Percentiles rank a stretch among this genome's conserved stretches.
phyloP scores from a whole-genome alignment of 169 alveolate genomes.

The Plasmodium chabaudi region DNA sequence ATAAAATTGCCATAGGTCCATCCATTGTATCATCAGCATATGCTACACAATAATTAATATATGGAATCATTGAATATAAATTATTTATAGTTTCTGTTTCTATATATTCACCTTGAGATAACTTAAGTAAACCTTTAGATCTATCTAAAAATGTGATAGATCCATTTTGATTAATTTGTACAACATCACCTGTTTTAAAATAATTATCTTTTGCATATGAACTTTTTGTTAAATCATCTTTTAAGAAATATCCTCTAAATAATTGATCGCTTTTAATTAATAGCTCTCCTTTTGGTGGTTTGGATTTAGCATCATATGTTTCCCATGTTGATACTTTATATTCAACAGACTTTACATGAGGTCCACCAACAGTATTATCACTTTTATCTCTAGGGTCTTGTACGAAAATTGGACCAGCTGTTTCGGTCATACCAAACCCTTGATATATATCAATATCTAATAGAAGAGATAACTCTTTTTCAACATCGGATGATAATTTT shows the following conservation, averaged over 20 bases:
- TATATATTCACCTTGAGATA: slow-evolving; percentile 97
- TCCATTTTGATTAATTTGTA: slow-evolving; percentile 89
- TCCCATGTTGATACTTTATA: slow-evolving; percentile 56
- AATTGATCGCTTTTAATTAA: slow-evolving; percentile 90
- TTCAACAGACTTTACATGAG: background rate
- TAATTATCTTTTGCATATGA: slow-evolving; percentile 91
- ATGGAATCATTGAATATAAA: slow-evolving; percentile 27
- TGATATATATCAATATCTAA: slow-evolving; percentile 27
- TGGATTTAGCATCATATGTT: slow-evolving; percentile 79
- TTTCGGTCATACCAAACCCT: slow-evolving; percentile 70
- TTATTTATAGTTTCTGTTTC: slow-evolving; percentile 54
- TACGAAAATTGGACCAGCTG: slow-evolving; percentile 31
- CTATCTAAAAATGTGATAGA: slow-evolving; percentile 94
- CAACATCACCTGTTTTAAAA: slow-evolving; percentile 95
- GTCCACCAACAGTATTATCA: slow-evolving; percentile 33
- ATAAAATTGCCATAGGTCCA: slow-evolving; percentile 54
- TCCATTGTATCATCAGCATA: slow-evolving; percentile 72
- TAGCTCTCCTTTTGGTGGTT: slow-evolving; percentile 94
- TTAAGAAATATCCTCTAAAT: slow-evolving; percentile 92
- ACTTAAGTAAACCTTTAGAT: slow-evolving; percentile 94
- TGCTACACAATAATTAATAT: slow-evolving; percentile 42
- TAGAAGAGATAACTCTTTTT: slow-evolving; percentile 20
- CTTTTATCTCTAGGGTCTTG: slow-evolving; percentile 7
- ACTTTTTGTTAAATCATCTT: slow-evolving; percentile 89
- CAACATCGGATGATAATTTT: slow-evolving; percentile 30